Evolutionary conservation across 2,329 filamentous ascomycete species (phyloP).

Genomic region (Colletotrichum limetticola): DNA sequence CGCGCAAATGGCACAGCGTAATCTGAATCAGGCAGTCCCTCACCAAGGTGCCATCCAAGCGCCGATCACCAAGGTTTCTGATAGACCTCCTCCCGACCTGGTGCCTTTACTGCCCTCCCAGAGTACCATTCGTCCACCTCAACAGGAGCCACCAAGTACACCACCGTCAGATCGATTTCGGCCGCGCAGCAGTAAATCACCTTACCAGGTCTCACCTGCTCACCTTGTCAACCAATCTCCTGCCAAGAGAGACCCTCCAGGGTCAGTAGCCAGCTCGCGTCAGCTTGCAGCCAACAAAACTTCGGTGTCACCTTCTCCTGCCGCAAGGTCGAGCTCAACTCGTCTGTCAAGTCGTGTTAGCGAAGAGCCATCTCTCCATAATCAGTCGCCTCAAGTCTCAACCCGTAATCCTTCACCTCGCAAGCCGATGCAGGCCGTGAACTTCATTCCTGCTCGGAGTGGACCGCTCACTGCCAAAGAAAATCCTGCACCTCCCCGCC

Average conservation of each 20-base stretch:
- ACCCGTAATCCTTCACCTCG: not conserved
- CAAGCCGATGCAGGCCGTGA: not conserved
- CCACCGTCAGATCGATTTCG: not conserved
- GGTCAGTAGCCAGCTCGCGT: not conserved
- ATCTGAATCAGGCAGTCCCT: not conserved
- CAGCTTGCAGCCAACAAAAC: not conserved
- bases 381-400: not conserved
- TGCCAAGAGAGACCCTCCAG: not conserved
- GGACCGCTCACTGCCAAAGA: not conserved
- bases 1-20: slow-evolving; percentile 3
- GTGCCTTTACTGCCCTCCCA: not conserved
- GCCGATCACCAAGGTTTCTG: slow-evolving; percentile 12
- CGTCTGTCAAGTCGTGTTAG: not conserved
- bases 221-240: not conserved
- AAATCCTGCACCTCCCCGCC: not conserved
- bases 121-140: not conserved
- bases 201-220: not conserved
- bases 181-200: slow-evolving; percentile 1
- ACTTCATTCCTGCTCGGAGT: not conserved
- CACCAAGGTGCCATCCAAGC: not conserved
- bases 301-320: not conserved
- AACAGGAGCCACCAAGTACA: slow-evolving; percentile 11
- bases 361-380: not conserved
- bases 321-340: not conserved
- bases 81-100: not conserved